These are phyloP conservation scores for Trichocladium uniseriatum DNA, from an alignment of 495 filamentous ascomycete species.

Conservation along the genomic window DNA sequence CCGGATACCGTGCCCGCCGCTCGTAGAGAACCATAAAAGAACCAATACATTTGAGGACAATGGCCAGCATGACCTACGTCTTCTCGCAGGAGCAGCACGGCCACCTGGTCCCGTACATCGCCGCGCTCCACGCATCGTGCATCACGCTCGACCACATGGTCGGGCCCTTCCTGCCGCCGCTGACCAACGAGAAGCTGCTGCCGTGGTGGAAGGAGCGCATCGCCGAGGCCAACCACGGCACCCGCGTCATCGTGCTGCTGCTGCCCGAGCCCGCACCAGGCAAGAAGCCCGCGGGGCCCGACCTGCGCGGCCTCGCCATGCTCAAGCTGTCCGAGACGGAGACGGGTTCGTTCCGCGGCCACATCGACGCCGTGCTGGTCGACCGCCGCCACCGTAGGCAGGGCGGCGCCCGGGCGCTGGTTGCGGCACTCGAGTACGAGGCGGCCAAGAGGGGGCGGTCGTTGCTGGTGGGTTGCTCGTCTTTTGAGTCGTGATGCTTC, in stretches of 20 bases:
- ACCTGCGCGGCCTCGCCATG: constrained; percentile 32
- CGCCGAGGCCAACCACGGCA: constrained; percentile 23
- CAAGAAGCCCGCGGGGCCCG: constrained; percentile 21
- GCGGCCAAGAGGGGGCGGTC: constrained; percentile 26
- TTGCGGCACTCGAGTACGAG: constrained; percentile 30
- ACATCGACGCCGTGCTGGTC: constrained; percentile 34
- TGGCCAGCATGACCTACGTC: constrained; percentile 19
- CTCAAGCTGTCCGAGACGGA: constrained; percentile 27
- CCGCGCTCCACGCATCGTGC: constrained; percentile 32
- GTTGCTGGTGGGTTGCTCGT: constrained; percentile 25
- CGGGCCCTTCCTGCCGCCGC: constrained; percentile 31
- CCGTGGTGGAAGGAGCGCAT: constrained; percentile 33
- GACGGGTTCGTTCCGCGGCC: constrained; percentile 29
- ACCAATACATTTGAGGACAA: not conserved
- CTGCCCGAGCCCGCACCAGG: constrained; percentile 20
- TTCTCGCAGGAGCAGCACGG: constrained; percentile 27
- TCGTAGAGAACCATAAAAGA: too few species aligned
- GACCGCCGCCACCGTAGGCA: constrained; percentile 21
- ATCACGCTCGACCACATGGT: constrained; percentile 30
- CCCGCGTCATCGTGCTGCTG: constrained; percentile 29
- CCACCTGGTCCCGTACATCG: constrained; percentile 31
- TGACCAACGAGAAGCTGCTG: constrained; percentile 32
- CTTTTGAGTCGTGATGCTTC: not conserved
- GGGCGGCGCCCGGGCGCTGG: constrained; percentile 25
- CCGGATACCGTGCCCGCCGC: too few species aligned